Percentiles rank a stretch among this genome's conserved stretches.
These are phyloP conservation scores for Rhododendron molle DNA, from an alignment of 148 eudicot genomes.

Conservation along the genomic window DNA sequence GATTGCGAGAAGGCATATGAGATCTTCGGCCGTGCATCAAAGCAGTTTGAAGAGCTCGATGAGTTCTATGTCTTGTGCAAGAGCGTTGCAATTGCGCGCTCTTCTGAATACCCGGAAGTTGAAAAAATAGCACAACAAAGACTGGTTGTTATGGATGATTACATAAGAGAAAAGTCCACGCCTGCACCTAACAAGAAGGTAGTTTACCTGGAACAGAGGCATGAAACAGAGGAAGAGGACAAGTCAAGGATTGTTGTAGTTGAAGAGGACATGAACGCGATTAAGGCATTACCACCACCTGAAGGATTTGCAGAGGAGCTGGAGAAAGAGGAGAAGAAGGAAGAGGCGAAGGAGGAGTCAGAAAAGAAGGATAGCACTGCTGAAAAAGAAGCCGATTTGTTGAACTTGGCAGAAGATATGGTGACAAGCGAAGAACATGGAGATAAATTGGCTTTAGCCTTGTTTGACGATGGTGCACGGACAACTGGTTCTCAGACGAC, in stretches of 20 bases:
- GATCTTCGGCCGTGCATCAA: constrained; percentile 48
- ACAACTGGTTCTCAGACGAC: constrained; percentile 9
- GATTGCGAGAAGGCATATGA: constrained; percentile 53
- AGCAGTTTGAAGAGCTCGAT: constrained; percentile 78
- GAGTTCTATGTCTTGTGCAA: constrained; percentile 62
- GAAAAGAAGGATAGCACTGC: constrained; percentile 7
- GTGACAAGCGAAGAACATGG: constrained; percentile 42
- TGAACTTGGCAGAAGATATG: constrained; percentile 50
- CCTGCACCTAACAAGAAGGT: constrained; percentile 16
- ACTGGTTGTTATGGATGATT: constrained; percentile 75
- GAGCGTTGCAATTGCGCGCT: constrained; percentile 45
- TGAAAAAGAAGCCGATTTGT: constrained; percentile 47
- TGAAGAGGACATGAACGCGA: constrained; percentile 50
- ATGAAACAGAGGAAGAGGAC: constrained; percentile 14
- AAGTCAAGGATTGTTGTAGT: constrained; percentile 15
- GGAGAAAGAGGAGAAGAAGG: constrained; percentile 20
- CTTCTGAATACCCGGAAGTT: constrained; percentile 73
- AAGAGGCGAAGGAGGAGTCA: constrained; percentile 11
- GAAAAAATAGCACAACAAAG: constrained; percentile 59
- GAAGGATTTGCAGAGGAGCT: constrained; percentile 34
- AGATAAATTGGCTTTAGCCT: constrained; percentile 58
- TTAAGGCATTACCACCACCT: constrained; percentile 68
- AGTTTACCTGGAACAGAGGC: constrained; percentile 10
- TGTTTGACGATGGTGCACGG: constrained; percentile 43
- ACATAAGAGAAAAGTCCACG: constrained; percentile 44